phyloP scores from a whole-genome alignment of 2,329 filamentous ascomycete genomes.

The Ophidiomyces ophidiicola region DNA sequence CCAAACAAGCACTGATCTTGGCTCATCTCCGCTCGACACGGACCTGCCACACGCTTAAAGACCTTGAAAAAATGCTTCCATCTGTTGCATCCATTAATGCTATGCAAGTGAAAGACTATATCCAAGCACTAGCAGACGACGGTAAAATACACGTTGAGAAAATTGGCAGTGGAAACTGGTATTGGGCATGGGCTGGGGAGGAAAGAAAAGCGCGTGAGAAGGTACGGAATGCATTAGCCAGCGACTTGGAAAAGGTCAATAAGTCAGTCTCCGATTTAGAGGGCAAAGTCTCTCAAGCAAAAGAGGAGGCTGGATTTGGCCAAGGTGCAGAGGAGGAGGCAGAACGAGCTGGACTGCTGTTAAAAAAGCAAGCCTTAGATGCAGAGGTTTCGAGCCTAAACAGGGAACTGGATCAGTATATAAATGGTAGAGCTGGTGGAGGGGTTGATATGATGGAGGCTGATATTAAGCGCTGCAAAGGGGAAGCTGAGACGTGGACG shows the following conservation, averaged over 20 bases:
- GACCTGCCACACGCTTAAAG: conserved; percentile 53
- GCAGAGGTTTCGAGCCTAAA: conserved; percentile 8
- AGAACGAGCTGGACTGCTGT: conserved; percentile 12
- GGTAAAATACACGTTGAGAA: conserved; percentile 53
- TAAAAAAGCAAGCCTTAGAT: conserved; percentile 9
- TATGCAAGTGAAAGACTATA: conserved; percentile 57
- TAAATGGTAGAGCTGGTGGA: conserved; percentile 10
- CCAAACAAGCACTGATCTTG: conserved; percentile 48
- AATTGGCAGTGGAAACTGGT: conserved; percentile 60
- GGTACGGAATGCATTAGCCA: conserved; percentile 24
- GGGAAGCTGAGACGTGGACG: conserved; percentile 30
- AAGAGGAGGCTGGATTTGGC: conserved; percentile 15
- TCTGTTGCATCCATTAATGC: conserved; percentile 50
- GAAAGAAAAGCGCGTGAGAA: conserved; percentile 31
- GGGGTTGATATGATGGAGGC: conserved; percentile 24
- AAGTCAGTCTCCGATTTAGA: conserved; percentile 16
- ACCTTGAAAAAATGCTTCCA: conserved; percentile 53
- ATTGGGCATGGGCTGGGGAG: conserved; percentile 54
- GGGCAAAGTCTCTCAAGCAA: conserved; percentile 14
- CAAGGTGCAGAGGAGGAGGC: conserved; percentile 11
- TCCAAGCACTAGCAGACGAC: conserved; percentile 51
- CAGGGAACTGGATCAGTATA: conserved; percentile 22
- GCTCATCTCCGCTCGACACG: conserved; percentile 48
- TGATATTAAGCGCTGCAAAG: conserved; percentile 25
- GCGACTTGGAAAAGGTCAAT: conserved; percentile 23